Evolutionary conservation across 164 flowering plant genomes (phyloP), one percentile per base, ranked within the genome.

Genomic region (Taxillus chinensis): DNA sequence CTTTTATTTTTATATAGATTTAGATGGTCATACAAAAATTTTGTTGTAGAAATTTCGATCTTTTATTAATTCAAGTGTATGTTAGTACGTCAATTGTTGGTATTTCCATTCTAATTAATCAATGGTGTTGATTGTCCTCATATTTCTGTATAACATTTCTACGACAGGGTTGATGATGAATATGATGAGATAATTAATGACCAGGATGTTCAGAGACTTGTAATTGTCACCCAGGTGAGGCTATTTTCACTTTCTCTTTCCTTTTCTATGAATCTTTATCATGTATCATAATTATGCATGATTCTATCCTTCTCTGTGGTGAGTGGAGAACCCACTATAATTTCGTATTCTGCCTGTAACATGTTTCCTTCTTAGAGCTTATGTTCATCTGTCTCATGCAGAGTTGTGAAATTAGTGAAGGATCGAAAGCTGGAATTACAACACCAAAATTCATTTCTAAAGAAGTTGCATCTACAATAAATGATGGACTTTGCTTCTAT

Each of bases 221-320:
- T 90, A 49, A 88, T 93, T 73, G 96, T 93, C 41, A 93, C 98
- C 62, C 97, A 84, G 92, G 98, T 90, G 77, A 67, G 63, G 48
- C 57, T 55, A 39, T 7, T 7, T 8, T 7, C 10, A 2, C 10
- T n/a, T 4, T 13, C 51, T 41, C 10, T 11, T 7, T 40, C 61
- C 52, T 49, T 12, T 49, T 49, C 14, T 9, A 9, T n/a, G n/a
- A n/a, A n/a, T 27, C 27, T 27, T 27, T 27, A 27, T 27, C 27
- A 2, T 27, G 27, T 27, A 27, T 27, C 27, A 2, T 27, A 27
- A n/a, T n/a, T n/a, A n/a, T n/a, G 27, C 27, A 27, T 27, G 27
- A 27, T 27, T 27, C 27, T 27, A 0, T 27, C 27, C 27, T 27
- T 27, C 27, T 27, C 27, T 27, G 27, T 27, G 27, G 27, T 27